Evolutionary conservation across 140 eudicot species (phyloP).

Genomic region (Ambrosia hybrid): DNA sequence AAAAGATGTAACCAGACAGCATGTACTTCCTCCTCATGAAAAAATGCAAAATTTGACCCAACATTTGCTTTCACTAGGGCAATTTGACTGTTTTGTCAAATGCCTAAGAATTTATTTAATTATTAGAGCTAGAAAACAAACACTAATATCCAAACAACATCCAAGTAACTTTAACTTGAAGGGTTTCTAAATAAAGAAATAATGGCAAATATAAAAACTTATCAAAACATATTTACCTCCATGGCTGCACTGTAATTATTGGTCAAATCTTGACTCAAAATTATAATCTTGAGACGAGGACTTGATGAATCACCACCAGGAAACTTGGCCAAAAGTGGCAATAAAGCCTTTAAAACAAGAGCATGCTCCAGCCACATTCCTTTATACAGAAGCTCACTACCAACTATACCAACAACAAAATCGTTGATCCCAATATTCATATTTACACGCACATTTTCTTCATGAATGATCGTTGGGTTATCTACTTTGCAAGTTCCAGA

Average conservation of each 20-base stretch:
- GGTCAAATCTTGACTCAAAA: slow-evolving; percentile 51
- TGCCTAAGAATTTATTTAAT: no score
- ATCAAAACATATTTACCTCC: slow-evolving; percentile 49
- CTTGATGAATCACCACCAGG: slow-evolving; percentile 24
- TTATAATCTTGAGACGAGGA: slow-evolving; percentile 61
- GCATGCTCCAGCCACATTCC: slow-evolving; percentile 96
- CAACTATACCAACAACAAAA: slow-evolving; percentile 69
- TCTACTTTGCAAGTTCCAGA: slow-evolving; percentile 59
- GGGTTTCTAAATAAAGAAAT: not conserved
- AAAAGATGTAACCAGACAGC: no score
- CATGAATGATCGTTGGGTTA: slow-evolving; percentile 24
- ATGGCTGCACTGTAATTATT: slow-evolving; percentile 63
- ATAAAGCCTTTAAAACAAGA: slow-evolving; percentile 66
- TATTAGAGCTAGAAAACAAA: no score
- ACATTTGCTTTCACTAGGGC: no score
- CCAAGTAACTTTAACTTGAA: slow-evolving; percentile 17
- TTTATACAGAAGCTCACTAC: slow-evolving; percentile 68
- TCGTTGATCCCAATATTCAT: slow-evolving; percentile 49
- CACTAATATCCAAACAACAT: not conserved
- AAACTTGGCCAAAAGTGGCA: slow-evolving; percentile 55
- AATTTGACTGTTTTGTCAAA: no score
- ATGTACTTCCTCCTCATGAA: no score
- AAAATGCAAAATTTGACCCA: no score
- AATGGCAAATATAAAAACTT: not conserved
- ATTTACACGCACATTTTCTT: slow-evolving; percentile 41